These are phyloP conservation scores for Kazachstania martiniae DNA, from an alignment of 805 yeast species.

Conservation along the genomic window DNA sequence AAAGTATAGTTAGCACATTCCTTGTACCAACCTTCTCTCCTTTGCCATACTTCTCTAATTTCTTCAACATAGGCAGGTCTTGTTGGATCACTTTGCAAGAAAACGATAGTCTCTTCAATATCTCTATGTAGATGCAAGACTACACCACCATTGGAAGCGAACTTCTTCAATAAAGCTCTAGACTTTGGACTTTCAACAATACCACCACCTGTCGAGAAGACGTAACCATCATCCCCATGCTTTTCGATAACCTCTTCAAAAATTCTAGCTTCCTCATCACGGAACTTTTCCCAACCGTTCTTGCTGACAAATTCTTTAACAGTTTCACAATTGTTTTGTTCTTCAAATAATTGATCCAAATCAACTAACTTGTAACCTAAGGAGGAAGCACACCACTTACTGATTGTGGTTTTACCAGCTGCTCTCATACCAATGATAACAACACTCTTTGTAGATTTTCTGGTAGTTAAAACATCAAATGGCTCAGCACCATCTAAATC, in stretches of 20 bases:
- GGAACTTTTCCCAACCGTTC: constrained; percentile 82
- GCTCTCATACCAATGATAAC: constrained; percentile 96
- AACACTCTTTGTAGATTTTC: constrained; percentile 33
- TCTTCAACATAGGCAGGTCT: constrained; percentile 85
- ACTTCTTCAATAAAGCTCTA: constrained; percentile 49
- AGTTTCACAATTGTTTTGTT: constrained; percentile 31
- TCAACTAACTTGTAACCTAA: constrained; percentile 64
- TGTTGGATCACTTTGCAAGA: constrained; percentile 64
- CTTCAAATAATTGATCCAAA: constrained; percentile 63
- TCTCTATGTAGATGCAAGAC: constrained; percentile 89
- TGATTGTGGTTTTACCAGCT: constrained; percentile 85
- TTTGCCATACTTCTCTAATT: constrained; percentile 69
- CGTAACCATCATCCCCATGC: constrained; percentile 40
- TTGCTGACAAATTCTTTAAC: constrained; percentile 52
- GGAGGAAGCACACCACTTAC: constrained; percentile 63
- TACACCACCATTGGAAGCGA: constrained; percentile 50
- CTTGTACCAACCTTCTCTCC: constrained; percentile 69
- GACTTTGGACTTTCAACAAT: constrained; percentile 70
- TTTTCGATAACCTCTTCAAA: constrained; percentile 35
- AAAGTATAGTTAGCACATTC: constrained; percentile 72
- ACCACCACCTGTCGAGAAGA: constrained; percentile 95
- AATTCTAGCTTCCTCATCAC: constrained; percentile 51
- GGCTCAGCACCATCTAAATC: constrained; percentile 64
- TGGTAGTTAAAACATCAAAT: constrained; percentile 3
- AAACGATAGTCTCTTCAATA: constrained; percentile 64